Conservation (phyloP, 129 eudicot species). For the Chrysanthemum lavandulifolium region DNA sequence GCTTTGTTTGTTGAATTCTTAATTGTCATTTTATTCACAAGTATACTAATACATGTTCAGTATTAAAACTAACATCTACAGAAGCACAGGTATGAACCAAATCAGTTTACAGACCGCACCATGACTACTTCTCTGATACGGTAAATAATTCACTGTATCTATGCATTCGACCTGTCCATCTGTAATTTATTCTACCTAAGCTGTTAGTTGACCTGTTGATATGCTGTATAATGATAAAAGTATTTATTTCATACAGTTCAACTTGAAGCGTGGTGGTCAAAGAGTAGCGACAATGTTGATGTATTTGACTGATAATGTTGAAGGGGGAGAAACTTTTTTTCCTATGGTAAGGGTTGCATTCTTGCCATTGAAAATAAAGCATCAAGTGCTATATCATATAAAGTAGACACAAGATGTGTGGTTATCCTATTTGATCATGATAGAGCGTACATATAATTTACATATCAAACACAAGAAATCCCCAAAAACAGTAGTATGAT, state of each 20-base stretch:
- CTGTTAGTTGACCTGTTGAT: background rate
- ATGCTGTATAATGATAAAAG: background rate
- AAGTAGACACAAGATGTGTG: background rate
- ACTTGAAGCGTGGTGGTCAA: slow-evolving; percentile 92
- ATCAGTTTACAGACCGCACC: slow-evolving; percentile 94
- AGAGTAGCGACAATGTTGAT: slow-evolving; percentile 92
- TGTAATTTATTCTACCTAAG: background rate
- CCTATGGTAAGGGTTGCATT: slow-evolving; percentile 59
- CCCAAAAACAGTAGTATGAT: background rate
- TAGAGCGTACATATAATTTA: background rate
- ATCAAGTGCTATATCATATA: no score
- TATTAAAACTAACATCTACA: slow-evolving; percentile 73
- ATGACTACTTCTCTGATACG: slow-evolving; percentile 92
- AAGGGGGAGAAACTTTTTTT: slow-evolving; percentile 93
- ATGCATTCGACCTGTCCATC: background rate
- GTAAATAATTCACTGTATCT: slow-evolving; percentile 39
- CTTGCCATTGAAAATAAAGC: background rate
- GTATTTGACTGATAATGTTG: slow-evolving; percentile 90
- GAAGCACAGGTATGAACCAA: slow-evolving; percentile 93
- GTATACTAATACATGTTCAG: slow-evolving; percentile 41
- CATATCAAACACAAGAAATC: background rate
- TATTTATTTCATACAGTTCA: slow-evolving; percentile 55
- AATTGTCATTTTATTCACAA: slow-evolving; percentile 17
- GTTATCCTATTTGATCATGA: background rate
- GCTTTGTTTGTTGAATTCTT: background rate